Evolutionary conservation across 2,329 filamentous ascomycete species (phyloP).

Genomic region (Penicillium sp.): DNA sequence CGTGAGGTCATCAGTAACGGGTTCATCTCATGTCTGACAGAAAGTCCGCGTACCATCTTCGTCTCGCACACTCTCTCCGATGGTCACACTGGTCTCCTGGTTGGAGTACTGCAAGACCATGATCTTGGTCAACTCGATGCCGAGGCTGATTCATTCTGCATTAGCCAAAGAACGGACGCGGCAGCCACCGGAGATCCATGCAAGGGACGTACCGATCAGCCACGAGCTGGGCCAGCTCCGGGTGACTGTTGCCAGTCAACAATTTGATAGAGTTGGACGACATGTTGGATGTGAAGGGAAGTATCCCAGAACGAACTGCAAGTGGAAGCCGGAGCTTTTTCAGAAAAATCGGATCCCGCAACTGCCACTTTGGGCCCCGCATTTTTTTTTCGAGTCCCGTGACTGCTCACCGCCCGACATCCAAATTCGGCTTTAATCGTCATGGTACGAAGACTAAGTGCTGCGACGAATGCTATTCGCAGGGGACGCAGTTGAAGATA

Average conservation of each 20-base stretch:
- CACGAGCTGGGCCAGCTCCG: slow-evolving; percentile 67
- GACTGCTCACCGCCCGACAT: slow-evolving; percentile 22
- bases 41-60: slow-evolving; percentile 68
- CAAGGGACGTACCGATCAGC: slow-evolving; percentile 57
- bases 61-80: slow-evolving; percentile 92
- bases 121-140: slow-evolving; percentile 67
- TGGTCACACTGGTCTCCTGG: slow-evolving; percentile 68
- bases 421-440: background rate
- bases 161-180: background rate
- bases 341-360: slow-evolving; percentile 24
- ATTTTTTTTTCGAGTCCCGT: slow-evolving; percentile 24
- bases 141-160: slow-evolving; percentile 48
- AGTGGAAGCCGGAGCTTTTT: slow-evolving; percentile 11
- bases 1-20: slow-evolving; percentile 13
- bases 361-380: slow-evolving; percentile 23
- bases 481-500: background rate
- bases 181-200: background rate
- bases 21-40: slow-evolving; percentile 9
- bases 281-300: slow-evolving; percentile 47
- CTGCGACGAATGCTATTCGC: too few relatives aligned
- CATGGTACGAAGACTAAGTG: too few relatives aligned
- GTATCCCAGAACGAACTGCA: slow-evolving; percentile 6
- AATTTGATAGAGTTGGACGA: slow-evolving; percentile 72
- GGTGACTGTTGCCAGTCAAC: slow-evolving; percentile 72
- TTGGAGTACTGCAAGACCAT: slow-evolving; percentile 68